These are phyloP conservation scores for Aspergillus funiculosus DNA, from an alignment of 495 filamentous ascomycete genomes.

Conservation along the genomic window DNA sequence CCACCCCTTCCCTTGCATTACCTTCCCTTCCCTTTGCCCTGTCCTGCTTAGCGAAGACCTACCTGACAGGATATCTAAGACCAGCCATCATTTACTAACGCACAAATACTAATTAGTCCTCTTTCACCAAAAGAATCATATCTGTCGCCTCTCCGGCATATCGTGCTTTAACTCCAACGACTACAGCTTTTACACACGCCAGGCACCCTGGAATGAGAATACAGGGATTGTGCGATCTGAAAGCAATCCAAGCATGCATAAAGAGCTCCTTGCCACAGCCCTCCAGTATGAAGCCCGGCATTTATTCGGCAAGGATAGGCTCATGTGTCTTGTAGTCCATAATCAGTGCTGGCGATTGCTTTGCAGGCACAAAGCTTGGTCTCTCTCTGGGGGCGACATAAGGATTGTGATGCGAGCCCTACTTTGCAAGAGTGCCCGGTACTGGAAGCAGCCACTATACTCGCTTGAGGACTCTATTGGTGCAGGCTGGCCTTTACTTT, in stretches of 20 bases:
- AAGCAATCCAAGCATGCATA: not conserved
- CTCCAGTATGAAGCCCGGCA: not conserved
- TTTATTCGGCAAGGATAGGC: not conserved
- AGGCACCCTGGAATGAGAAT: slow-evolving; percentile 8
- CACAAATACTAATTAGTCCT: slow-evolving; percentile 1
- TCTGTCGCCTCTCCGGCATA: slow-evolving; percentile 6
- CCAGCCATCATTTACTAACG: no score
- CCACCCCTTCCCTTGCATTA: not conserved
- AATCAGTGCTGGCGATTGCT: slow-evolving; percentile 6
- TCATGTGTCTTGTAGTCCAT: slow-evolving; percentile 1
- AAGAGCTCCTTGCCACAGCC: slow-evolving; percentile 4
- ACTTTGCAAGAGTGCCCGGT: slow-evolving; percentile 1
- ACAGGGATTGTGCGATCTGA: slow-evolving; percentile 1
- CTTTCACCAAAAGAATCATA: not conserved
- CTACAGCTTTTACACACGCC: not conserved
- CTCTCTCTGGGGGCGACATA: not conserved
- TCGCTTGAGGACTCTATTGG: not conserved
- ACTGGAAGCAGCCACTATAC: not conserved
- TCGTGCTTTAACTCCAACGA: not conserved
- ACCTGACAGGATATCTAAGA: no score
- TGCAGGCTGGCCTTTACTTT: not conserved
- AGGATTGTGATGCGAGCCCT: not conserved
- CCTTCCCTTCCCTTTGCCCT: not conserved
- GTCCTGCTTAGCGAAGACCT: not conserved
- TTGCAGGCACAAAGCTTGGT: slow-evolving; percentile 2